Base-by-base conservation (phyloP, 106 monocot species). In the Dioscorea zingiberensis region DNA sequence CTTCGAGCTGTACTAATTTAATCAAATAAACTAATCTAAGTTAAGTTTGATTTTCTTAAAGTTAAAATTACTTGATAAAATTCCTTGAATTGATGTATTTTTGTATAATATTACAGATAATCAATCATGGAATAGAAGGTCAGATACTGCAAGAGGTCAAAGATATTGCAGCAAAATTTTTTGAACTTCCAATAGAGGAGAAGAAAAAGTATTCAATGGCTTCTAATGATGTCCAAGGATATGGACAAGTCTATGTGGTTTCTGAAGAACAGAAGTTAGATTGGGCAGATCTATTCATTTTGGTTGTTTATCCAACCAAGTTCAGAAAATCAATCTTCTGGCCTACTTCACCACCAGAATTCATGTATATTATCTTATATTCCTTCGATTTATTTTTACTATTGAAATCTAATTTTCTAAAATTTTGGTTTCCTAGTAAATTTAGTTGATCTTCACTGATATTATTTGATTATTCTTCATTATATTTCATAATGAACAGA, bases 211-310 rank as follows among this genome's bases (percentile, higher is more conserved):
- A 72, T 57, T 18, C 66, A 7, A 67, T 78, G 78, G 28, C 71
- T 44, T 44, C 77, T 3, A 22, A 71, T 71, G 71, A 71, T 48
- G 7, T 77, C 22, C 54, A 77, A 66, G 71, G 71, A 11, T 72
- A 67, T 61, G 77, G 71, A 1, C 71, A 77, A 45, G 65, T 28
- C 2, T 72, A 65, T 55, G 71, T 61, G 14, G 23, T 66, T 2
- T 67, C 77, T 0, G 71, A 72, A 21, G 66, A 67, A 25, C 77
- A 76, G 69, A 76, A 76, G 24, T 56, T 76, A 26, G 76, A 76
- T 21, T 76, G 76, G 69, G 54, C n/a, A 26, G 60, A 67, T 55
- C 7, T 68, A 7, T 25, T 75, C 26, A 26, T 61, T 32, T n/a
- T 75, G 4, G 26, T 67, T 10, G 26, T 44, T 25, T 25, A 30